Base-by-base conservation (phyloP, 1,139 yeast genomes). In the Taphrina betulina region DNA sequence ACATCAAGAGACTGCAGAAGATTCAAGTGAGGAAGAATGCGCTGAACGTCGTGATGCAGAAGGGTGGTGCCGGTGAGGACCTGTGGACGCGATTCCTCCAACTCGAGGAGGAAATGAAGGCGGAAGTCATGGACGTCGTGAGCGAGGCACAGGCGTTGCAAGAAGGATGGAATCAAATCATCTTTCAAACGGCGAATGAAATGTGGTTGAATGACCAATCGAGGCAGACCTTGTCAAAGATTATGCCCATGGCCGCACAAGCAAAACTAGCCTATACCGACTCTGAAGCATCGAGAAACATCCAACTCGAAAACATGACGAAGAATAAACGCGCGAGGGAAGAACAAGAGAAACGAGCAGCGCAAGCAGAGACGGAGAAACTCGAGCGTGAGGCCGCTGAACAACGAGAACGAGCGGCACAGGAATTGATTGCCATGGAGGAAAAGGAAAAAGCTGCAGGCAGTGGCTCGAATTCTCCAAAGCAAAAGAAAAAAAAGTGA, bases 61-160 rank as follows among this genome's bases (percentile, higher is more conserved):
- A 81, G 56, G 97, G 97, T 1, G 80, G 90, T 31, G 82, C 92
- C 61, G 96, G 96, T 33, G 97, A 92, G 66, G 95, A 86, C 58
- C 75, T 86, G 44, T 85, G 80, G 77, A 84, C 85, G 68, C 83
- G 94, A 64, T 89, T 78, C 70, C 83, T 81, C 63, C 77, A 88
- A 53, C 89, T 88, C 63, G 80, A 79, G 60, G 87, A 88, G 70
- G 69, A 88, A 61, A 85, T 84, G 64, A 94, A 89, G 65, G 67
- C 84, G 29, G 98, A 92, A 68, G 73, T 92, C 63, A 79, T 82
- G 68, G 90, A 84, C 58, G 77, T 89, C 56, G 83, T 85, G n/a
- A 72, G 69, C 57, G 96, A 88, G 69, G 87, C 95, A 48, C 89
- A 87, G 66, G 63, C 71, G 16, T 73, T 79, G 63, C 86, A 86